These are phyloP conservation scores for Trichosporon asahii DNA, from an alignment of 1,284 basidiomycete species.

Conservation along the genomic window DNA sequence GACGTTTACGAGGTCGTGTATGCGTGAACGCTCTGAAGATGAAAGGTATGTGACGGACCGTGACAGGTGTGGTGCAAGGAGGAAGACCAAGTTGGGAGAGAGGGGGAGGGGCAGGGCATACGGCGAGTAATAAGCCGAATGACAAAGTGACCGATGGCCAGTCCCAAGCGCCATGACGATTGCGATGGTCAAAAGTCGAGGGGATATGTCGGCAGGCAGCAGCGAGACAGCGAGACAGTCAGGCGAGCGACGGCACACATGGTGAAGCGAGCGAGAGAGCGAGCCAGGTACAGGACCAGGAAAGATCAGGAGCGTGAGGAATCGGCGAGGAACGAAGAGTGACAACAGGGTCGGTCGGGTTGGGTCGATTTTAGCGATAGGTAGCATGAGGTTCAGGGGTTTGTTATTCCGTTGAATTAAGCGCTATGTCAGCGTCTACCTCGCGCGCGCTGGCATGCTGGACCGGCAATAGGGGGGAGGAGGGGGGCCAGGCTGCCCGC, in stretches of 20 bases:
- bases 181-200: not conserved
- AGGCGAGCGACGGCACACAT: not conserved
- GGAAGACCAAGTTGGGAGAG: not conserved
- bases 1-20: not conserved
- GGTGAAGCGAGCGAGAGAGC: not conserved
- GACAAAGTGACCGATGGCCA: not conserved
- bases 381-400: not conserved
- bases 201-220: no score
- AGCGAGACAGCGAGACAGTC: not conserved
- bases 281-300: not conserved
- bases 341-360: slow-evolving; percentile 5
- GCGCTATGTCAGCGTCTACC: slow-evolving; percentile 6
- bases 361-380: not conserved
- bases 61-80: not conserved
- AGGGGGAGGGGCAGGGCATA: not conserved
- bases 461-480: no score
- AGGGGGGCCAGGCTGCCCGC: not conserved
- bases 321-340: not conserved
- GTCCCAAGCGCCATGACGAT: not conserved
- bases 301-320: not conserved
- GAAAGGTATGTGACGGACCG: not conserved
- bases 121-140: not conserved
- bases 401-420: slow-evolving; percentile 8
- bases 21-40: not conserved
- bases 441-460: not conserved